These are phyloP conservation scores for Mucor irregularis DNA, from an alignment of 371 early-diverging fungal species.

Conservation along the genomic window DNA sequence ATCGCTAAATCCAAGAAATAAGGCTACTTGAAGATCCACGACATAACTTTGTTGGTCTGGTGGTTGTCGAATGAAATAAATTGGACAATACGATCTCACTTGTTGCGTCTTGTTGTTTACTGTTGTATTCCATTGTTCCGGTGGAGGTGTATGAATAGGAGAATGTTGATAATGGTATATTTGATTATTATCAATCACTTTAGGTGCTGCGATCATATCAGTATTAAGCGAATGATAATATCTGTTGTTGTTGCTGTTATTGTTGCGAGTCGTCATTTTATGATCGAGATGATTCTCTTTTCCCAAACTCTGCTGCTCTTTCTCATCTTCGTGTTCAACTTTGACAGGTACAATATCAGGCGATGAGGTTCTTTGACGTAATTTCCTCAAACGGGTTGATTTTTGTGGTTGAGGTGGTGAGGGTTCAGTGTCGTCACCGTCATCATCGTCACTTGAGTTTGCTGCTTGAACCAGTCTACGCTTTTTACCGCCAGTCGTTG, in stretches of 20 bases:
- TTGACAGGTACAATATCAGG: neutral
- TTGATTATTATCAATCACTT: neutral
- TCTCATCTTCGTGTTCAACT: neutral
- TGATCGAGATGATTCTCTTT: neutral
- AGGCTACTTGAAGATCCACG: constrained; percentile 66
- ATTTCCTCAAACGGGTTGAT: neutral
- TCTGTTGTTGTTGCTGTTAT: neutral
- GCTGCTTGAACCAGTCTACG: constrained; percentile 38
- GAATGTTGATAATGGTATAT: constrained; percentile 20
- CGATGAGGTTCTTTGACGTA: neutral
- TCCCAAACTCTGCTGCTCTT: neutral
- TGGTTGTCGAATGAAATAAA: too few relatives aligned
- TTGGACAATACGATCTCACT: too few relatives aligned
- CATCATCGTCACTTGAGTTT: neutral
- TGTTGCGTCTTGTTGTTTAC: constrained; percentile 20
- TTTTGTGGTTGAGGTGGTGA: neutral
- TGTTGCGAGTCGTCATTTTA: constrained; percentile 10
- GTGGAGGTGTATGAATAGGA: constrained; percentile 46
- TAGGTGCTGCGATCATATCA: too few relatives aligned
- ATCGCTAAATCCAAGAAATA: constrained; percentile 49
- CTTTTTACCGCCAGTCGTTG: constrained; percentile 14
- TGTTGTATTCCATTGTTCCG: constrained; percentile 40
- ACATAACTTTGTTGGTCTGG: constrained; percentile 51
- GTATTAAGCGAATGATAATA: too few relatives aligned
- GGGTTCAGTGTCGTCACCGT: neutral